Evolutionary conservation across 768 basidiomycete genomes (phyloP), one percentile per base, ranked within the genome.

Genomic region (Leccinum subtestaceum): DNA sequence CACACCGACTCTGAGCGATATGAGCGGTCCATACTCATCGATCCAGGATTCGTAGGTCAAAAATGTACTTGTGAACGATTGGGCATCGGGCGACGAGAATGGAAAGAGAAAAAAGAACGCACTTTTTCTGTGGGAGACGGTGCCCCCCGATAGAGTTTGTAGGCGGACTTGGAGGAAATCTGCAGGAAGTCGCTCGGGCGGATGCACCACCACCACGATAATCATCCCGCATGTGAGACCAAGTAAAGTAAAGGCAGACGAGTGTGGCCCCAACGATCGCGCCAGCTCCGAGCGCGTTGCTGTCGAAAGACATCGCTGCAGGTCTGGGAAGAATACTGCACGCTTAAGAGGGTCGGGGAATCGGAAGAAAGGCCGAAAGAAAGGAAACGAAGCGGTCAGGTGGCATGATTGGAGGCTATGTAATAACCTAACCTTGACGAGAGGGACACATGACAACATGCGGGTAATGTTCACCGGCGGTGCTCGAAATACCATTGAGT

Each of bases 11-110:
- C 80, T 75, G 3, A 86, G 68, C 0, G 80, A 77, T 60, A 84
- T 81, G 2, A 86, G 72, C 0, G 85, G 84, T 0, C 86, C 85
- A 59, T 84, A 82, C 59, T 78, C 67, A 60, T 84, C 75, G 3
- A 80, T 82, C 80, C 83, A 84, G 63, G 81, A 75, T 52, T 81
- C 78, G 51, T 80, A 79, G 4, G 8, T 40, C 13, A 67, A 53
- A 34, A 56, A 65, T 2, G 59, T 21, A 2, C 61, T 66, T 27
- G 10, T 43, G 9, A 23, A 52, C 8, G 40, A 36, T 57, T 15
- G 32, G 19, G 1, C 7, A 10, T 8, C 12, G 2, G 8, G 38
- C 23, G 25, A 34, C 4, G 9, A 2, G 36, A 50, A n/a, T 50
- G 15, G 34, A 23, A 36, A 56, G 40, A 43, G 38, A 43, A n/a